These are phyloP conservation scores for Hirsutella minnesotensis DNA, from an alignment of 2,329 filamentous ascomycete genomes.

Conservation along the genomic window DNA sequence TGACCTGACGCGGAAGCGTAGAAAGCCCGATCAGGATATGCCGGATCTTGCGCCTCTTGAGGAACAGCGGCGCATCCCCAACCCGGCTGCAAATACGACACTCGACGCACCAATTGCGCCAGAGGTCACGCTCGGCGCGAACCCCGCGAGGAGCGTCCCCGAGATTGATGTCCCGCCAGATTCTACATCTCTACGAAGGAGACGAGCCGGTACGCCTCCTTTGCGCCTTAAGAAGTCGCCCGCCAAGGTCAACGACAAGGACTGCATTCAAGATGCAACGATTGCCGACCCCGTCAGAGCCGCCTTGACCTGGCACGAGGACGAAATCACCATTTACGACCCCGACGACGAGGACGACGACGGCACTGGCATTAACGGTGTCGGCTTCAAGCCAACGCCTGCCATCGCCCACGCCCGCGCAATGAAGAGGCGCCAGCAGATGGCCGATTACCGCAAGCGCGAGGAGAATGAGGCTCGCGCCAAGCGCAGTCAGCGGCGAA, in stretches of 20 bases:
- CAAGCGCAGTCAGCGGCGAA: slow-evolving; percentile 38
- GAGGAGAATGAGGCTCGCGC: slow-evolving; percentile 50
- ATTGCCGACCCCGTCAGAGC: slow-evolving; percentile 43
- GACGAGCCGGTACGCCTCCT: slow-evolving; percentile 27
- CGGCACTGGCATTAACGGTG: slow-evolving; percentile 54
- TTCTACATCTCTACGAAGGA: slow-evolving; percentile 17
- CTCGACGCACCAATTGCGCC: not conserved
- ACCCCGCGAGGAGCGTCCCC: slow-evolving; percentile 11
- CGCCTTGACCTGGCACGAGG: slow-evolving; percentile 54
- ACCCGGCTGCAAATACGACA: slow-evolving; percentile 10
- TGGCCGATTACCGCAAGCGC: slow-evolving; percentile 49
- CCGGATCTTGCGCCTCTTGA: not conserved
- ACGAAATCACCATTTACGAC: slow-evolving; percentile 57
- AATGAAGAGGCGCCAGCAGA: slow-evolving; percentile 46
- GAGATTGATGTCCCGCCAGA: slow-evolving; percentile 27
- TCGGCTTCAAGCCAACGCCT: slow-evolving; percentile 53
- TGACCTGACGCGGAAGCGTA: slow-evolving; percentile 4
- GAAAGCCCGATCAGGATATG: slow-evolving; percentile 1
- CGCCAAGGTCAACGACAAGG: slow-evolving; percentile 10
- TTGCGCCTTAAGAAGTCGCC: slow-evolving; percentile 15
- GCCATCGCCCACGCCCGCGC: slow-evolving; percentile 46
- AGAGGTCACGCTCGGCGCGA: not conserved
- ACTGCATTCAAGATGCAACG: slow-evolving; percentile 17
- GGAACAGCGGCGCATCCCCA: not conserved
- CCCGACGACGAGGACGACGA: slow-evolving; percentile 55